Evolutionary conservation across 306 rosid genomes (phyloP).

Genomic region (Neltuma alba): DNA sequence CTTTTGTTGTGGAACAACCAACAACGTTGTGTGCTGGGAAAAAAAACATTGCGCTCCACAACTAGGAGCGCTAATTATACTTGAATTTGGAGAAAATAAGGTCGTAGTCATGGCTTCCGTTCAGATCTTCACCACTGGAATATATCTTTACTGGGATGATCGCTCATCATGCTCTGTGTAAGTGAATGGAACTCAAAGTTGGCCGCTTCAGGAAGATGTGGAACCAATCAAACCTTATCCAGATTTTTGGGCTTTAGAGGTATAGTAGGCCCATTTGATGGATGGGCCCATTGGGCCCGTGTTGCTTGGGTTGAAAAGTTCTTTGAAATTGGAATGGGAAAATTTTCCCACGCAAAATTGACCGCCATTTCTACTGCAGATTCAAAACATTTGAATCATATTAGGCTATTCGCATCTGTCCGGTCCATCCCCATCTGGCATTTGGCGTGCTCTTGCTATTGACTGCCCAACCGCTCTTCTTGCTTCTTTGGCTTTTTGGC

Average conservation of each 20-base stretch:
- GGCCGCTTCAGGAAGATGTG: not conserved
- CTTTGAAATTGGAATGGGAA: not conserved
- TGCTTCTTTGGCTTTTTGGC: not conserved
- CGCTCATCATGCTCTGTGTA: not conserved
- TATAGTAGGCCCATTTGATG: not conserved
- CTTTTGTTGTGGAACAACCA: not conserved
- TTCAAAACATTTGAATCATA: not conserved
- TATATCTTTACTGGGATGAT: too few species aligned
- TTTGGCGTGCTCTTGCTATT: not conserved
- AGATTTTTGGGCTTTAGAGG: not conserved
- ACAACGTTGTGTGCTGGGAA: not conserved
- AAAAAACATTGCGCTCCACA: not conserved
- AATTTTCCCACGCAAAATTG: constrained; percentile 19
- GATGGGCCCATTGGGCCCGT: constrained; percentile 4
- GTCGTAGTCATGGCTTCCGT: not conserved
- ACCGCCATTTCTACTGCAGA: not conserved
- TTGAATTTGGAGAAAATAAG: constrained; percentile 8
- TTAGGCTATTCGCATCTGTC: not conserved
- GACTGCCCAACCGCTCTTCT: not conserved
- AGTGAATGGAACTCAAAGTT: not conserved
- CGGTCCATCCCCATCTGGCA: not conserved
- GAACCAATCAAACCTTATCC: constrained; percentile 17
- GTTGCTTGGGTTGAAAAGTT: too few species aligned
- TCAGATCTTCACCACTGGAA: not conserved
- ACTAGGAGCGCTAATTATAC: not conserved